These are phyloP conservation scores for Penicillium verrucosum DNA, from an alignment of 2,329 filamentous ascomycete genomes.

Conservation along the genomic window DNA sequence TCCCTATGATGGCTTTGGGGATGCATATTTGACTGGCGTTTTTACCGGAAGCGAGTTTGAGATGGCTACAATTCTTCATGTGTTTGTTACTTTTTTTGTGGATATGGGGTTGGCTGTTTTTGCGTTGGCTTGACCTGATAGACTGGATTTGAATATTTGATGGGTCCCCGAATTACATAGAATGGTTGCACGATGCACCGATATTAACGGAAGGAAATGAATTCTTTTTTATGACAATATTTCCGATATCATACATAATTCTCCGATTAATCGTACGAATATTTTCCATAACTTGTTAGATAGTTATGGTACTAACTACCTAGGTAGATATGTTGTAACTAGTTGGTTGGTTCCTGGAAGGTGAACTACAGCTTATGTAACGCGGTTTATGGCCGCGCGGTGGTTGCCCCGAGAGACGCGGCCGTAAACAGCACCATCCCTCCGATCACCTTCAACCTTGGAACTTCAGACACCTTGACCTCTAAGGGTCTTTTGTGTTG, in stretches of 20 bases:
- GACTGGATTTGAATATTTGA: constrained; percentile 17
- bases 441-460: constrained; percentile 16
- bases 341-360: too few species aligned
- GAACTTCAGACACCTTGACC: constrained; percentile 16
- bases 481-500: constrained; percentile 18
- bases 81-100: constrained; percentile 11
- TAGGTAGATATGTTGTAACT: too few species aligned
- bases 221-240: background rate
- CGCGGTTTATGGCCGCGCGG: constrained; percentile 6
- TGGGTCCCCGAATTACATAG: constrained; percentile 7
- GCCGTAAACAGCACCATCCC: constrained; percentile 22
- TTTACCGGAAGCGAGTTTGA: background rate
- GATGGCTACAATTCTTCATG: constrained; percentile 4
- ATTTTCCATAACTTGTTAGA: background rate
- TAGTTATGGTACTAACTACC: too few species aligned
- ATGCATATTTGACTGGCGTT: constrained; percentile 7
- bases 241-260: background rate
- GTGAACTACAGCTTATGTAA: constrained; percentile 9
- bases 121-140: constrained; percentile 8
- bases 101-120: constrained; percentile 11
- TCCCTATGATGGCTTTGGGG: background rate
- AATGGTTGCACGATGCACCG: constrained; percentile 4
- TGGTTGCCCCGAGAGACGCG: constrained; percentile 26
- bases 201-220: constrained; percentile 4
- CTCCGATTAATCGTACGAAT: background rate